phyloP scores from a whole-genome alignment of 345 rosid genomes.

The Hibiscus syriacus region DNA sequence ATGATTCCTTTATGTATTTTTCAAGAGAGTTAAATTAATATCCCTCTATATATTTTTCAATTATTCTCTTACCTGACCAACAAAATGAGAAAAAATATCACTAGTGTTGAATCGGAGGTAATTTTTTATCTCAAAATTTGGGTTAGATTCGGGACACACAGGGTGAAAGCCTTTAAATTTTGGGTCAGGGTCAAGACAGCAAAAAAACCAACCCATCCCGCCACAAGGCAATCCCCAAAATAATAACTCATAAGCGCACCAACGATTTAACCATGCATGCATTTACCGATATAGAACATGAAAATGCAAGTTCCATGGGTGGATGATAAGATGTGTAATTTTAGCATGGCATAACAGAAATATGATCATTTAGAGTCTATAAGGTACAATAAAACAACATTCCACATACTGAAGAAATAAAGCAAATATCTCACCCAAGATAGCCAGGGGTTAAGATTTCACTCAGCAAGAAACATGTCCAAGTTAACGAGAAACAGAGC shows the following conservation, averaged over 20 bases:
- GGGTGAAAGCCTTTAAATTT: too few species aligned
- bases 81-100: too few species aligned
- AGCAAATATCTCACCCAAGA: background rate
- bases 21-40: too few species aligned
- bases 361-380: background rate
- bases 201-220: too few species aligned
- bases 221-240: too few species aligned
- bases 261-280: background rate
- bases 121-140: too few species aligned
- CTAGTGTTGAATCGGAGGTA: too few species aligned
- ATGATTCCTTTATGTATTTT: too few species aligned
- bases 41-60: too few species aligned
- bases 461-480: background rate
- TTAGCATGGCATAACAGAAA: background rate
- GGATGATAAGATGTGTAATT: background rate
- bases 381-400: background rate
- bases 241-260: background rate
- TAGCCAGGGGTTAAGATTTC: slow-evolving; percentile 16
- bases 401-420: background rate
- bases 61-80: too few species aligned
- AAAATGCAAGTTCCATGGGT: background rate
- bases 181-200: too few species aligned
- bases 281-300: background rate
- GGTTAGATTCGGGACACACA: too few species aligned
- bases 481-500: background rate